phyloP scores from a whole-genome alignment of 805 yeast species.

The Kluyveromyces lactis region DNA sequence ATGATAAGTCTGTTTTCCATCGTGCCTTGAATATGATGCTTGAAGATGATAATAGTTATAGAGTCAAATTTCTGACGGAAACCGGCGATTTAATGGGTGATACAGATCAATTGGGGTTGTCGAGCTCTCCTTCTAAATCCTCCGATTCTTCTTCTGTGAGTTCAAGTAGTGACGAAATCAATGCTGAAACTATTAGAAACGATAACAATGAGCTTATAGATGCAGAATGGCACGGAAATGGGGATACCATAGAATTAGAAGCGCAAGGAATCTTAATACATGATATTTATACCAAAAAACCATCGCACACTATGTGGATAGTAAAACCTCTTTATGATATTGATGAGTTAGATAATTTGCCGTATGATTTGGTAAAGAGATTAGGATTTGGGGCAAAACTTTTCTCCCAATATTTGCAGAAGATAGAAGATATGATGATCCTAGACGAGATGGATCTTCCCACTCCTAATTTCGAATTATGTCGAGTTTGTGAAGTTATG shows the following conservation, averaged over 20 bases:
- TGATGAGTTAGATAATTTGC: conserved; percentile 56
- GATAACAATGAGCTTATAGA: conserved; percentile 7
- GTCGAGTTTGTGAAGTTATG: conserved; percentile 84
- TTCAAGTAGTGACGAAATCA: not conserved
- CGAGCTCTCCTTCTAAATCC: not conserved
- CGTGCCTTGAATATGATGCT: conserved; percentile 66
- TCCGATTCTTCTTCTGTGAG: not conserved
- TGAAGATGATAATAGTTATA: conserved; percentile 64
- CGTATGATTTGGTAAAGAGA: conserved; percentile 57
- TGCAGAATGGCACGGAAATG: conserved; percentile 30
- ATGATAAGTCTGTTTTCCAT: conserved; percentile 59
- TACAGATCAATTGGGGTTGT: not conserved
- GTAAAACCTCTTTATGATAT: conserved; percentile 67
- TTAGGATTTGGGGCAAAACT: conserved; percentile 87
- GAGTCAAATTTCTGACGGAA: conserved; percentile 55
- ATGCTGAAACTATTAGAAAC: conserved; percentile 1
- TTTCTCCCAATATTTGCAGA: conserved; percentile 62
- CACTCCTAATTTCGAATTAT: conserved; percentile 71
- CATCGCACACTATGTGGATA: conserved; percentile 89
- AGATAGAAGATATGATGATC: conserved; percentile 54
- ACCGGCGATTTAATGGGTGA: conserved; percentile 4
- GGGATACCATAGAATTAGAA: conserved; percentile 64
- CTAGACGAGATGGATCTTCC: conserved; percentile 61
- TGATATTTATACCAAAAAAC: conserved; percentile 45
- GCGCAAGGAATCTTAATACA: conserved; percentile 89